Conservation (phyloP, 331 rosid species). For the Rhamnella rubrinervis region DNA sequence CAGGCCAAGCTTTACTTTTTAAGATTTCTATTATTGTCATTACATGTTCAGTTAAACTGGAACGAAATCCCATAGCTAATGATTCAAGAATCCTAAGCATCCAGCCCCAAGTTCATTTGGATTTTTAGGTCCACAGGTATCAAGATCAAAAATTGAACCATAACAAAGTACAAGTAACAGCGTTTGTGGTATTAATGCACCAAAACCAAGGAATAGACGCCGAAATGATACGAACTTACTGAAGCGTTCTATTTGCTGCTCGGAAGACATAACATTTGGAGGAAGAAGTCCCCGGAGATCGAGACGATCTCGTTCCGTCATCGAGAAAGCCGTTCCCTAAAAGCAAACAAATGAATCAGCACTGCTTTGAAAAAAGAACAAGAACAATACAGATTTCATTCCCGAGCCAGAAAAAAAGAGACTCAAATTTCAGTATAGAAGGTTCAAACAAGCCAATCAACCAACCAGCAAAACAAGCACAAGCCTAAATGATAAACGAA, state of each 20-base stretch:
- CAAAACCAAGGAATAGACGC: background rate
- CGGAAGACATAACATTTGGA: conserved; percentile 86
- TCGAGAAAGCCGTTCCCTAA: conserved; percentile 94
- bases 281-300: conserved; percentile 99
- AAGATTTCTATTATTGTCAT: too few relatives aligned
- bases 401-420: background rate
- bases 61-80: too few relatives aligned
- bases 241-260: conserved; percentile 89
- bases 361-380: background rate
- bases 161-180: too few relatives aligned
- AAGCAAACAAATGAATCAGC: background rate
- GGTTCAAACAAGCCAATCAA: too few relatives aligned
- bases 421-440: background rate
- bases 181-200: background rate
- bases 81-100: too few relatives aligned
- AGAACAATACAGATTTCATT: background rate
- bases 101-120: too few relatives aligned
- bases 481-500: too few relatives aligned
- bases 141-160: too few relatives aligned
- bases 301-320: conserved; percentile 95
- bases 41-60: too few relatives aligned
- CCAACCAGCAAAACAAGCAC: too few relatives aligned
- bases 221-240: conserved; percentile 47
- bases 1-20: too few relatives aligned
- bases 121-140: too few relatives aligned